Percentiles rank a stretch among this genome's conserved stretches.
phyloP scores from a whole-genome alignment of 2,329 filamentous ascomycete genomes.

The Coniochaeta hoffmannii region DNA sequence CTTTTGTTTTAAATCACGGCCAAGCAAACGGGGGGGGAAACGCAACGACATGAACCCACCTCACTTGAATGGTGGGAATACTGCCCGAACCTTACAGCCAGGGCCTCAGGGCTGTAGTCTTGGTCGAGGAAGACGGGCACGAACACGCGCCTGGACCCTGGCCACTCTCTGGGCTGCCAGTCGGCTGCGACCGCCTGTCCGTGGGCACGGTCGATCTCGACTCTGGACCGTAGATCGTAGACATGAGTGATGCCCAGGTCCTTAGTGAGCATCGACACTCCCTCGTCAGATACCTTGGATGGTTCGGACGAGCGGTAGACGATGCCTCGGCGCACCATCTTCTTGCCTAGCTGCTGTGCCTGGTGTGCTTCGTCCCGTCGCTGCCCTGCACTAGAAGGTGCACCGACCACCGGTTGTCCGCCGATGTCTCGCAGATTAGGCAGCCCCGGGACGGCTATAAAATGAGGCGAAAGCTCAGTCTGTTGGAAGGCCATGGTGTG shows the following conservation, averaged over 20 bases:
- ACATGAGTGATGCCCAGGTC: conserved; percentile 53
- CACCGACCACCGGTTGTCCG: conserved; percentile 40
- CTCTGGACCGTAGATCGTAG: conserved; percentile 60
- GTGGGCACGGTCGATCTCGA: conserved; percentile 44
- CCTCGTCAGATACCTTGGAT: conserved; percentile 45
- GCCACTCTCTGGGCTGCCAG: conserved; percentile 34
- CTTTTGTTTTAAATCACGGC: neutral
- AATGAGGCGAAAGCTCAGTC: neutral
- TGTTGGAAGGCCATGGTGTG: neutral
- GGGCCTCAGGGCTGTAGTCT: conserved; percentile 54
- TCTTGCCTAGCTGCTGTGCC: conserved; percentile 7
- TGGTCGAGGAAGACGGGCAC: conserved; percentile 56
- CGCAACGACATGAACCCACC: conserved; percentile 19
- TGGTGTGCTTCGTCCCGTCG: neutral
- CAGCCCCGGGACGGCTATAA: conserved; percentile 41
- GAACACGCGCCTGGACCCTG: conserved; percentile 48
- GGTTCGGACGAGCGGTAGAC: conserved; percentile 66
- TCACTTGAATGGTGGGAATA: conserved; percentile 48
- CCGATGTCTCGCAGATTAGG: conserved; percentile 64
- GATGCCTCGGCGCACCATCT: conserved; percentile 40
- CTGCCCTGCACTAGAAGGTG: neutral
- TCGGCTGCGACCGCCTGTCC: conserved; percentile 15
- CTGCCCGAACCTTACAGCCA: conserved; percentile 52
- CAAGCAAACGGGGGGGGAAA: no score
- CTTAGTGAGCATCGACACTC: conserved; percentile 39